Base-by-base conservation (phyloP, 1,284 basidiomycete species). In the Pyrrhoderma lamaoense region DNA sequence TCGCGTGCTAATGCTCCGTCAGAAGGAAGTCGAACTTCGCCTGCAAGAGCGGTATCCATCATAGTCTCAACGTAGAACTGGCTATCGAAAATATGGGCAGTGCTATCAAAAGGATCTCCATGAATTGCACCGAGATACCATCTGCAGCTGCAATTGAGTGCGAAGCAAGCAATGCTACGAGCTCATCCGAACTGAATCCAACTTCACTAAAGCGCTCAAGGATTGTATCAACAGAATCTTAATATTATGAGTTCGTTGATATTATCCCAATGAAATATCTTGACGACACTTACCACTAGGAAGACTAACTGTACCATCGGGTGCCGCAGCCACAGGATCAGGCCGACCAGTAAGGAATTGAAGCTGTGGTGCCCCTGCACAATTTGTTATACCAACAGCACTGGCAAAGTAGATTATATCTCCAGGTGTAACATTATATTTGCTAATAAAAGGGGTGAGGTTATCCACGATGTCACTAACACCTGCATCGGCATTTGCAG, bases 11-110 rank as follows among this genome's bases (percentile, higher is more conserved):
- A 61, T 43, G 59, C 60, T 23, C 58, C 61, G 61, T 72, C 71
- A n/a, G 69, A 71, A 51, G 67, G 66, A 18, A 73, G 63, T 45
- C 71, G 68, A n/a, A 73, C 60, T 53, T 69, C 70, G 34, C 69
- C 68, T 9, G 35, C 21, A 14, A 55, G 37, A 8, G 42, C 23
- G 13, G 27, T 66, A 22, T 40, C 38, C 13, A 71, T 60, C 52
- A 64, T 63, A 11, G 66, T 65, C 55, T 71, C 69, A 25, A 71
- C 60, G 60, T 68, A 71, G 57, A 70, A 59, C 53, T 70, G 69
- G n/a, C 63, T 66, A 56, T 70, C 69, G 46, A 71, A 69, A 16
- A 62, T 50, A 4, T 52, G 57, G 0, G 70, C 69, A 3, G 68
- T 71, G 0, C 68, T 67, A 59, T 70, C 69, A 54, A 72, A 68